Percentiles rank a stretch among this genome's conserved stretches.
phyloP scores from a whole-genome alignment of 1,284 basidiomycete species.

The Malassezia dermatis region DNA sequence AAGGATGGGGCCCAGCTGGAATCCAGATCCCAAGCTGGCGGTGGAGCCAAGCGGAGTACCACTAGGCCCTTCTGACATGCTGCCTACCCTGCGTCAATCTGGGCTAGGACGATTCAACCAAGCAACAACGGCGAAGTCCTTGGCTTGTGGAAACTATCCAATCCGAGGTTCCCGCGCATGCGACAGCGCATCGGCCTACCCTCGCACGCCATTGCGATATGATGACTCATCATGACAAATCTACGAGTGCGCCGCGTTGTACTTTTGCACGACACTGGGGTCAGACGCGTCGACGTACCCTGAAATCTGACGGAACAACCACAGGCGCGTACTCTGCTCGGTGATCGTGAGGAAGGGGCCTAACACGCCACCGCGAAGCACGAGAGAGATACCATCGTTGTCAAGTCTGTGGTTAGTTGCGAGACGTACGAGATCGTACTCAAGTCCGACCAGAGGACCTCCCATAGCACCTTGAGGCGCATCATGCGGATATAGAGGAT shows the following conservation, averaged over 20 bases:
- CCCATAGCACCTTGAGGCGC: slow-evolving; percentile 79
- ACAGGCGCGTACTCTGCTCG: slow-evolving; percentile 53
- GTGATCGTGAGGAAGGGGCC: slow-evolving; percentile 55
- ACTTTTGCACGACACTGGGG: slow-evolving; percentile 17
- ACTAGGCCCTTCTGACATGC: slow-evolving; percentile 12
- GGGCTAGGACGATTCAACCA: not conserved
- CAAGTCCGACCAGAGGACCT: slow-evolving; percentile 74
- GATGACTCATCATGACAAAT: not conserved
- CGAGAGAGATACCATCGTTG: slow-evolving; percentile 53
- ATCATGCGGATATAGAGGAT: slow-evolving; percentile 71
- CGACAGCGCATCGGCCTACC: slow-evolving; percentile 1
- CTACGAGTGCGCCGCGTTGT: slow-evolving; percentile 18
- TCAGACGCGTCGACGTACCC: slow-evolving; percentile 7
- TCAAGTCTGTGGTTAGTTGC: slow-evolving; percentile 21
- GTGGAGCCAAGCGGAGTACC: slow-evolving; percentile 8
- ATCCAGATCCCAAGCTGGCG: slow-evolving; percentile 5
- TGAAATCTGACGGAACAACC: slow-evolving; percentile 56
- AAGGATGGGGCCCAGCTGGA: slow-evolving; percentile 12
- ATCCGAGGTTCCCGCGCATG: not conserved
- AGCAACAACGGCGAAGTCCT: not conserved
- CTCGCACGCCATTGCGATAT: not conserved
- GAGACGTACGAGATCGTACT: slow-evolving; percentile 60
- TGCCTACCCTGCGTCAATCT: not conserved
- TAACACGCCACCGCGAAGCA: slow-evolving; percentile 53
- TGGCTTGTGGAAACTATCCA: not conserved